A percentile compares a stretch with the other conserved stretches of the same genome.
phyloP scores from a whole-genome alignment of 192 early-diverging fungal species.

The Backusella westeae region DNA sequence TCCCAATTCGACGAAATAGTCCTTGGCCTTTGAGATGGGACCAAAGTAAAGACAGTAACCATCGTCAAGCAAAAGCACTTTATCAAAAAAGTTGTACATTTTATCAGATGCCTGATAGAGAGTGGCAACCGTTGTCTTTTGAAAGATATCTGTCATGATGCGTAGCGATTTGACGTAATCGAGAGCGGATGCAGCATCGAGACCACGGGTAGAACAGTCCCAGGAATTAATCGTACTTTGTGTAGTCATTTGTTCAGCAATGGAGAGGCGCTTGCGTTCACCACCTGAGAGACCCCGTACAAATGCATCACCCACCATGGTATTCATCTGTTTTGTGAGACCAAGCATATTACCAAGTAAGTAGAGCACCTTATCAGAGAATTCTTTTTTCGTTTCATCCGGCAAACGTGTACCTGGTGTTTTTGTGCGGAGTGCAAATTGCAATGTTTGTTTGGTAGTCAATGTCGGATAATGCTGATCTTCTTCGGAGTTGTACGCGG shows the following conservation, averaged over 20 bases:
- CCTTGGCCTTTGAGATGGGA: slow-evolving; percentile 52
- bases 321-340: slow-evolving; percentile 61
- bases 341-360: slow-evolving; percentile 50
- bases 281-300: slow-evolving; percentile 75
- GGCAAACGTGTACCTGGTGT: slow-evolving; percentile 56
- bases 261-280: slow-evolving; percentile 75
- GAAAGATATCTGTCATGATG: slow-evolving; percentile 66
- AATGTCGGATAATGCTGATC: slow-evolving; percentile 77
- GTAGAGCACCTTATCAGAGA: slow-evolving; percentile 45
- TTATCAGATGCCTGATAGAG: slow-evolving; percentile 73
- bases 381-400: slow-evolving; percentile 45
- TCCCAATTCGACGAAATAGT: slow-evolving; percentile 63
- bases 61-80: slow-evolving; percentile 60
- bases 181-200: slow-evolving; percentile 84
- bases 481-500: slow-evolving; percentile 79
- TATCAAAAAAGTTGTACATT: slow-evolving; percentile 76
- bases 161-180: slow-evolving; percentile 76
- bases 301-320: slow-evolving; percentile 73
- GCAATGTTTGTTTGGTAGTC: slow-evolving; percentile 74
- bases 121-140: slow-evolving; percentile 56
- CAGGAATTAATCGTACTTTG: slow-evolving; percentile 54
- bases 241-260: slow-evolving; percentile 75
- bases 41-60: slow-evolving; percentile 73
- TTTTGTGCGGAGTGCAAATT: slow-evolving; percentile 75
- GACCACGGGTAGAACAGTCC: slow-evolving; percentile 66